Percentiles rank a stretch among this genome's conserved stretches.
Evolutionary conservation across 805 yeast genomes (phyloP).

Genomic region (Cyberlindnera subsufficiens): DNA sequence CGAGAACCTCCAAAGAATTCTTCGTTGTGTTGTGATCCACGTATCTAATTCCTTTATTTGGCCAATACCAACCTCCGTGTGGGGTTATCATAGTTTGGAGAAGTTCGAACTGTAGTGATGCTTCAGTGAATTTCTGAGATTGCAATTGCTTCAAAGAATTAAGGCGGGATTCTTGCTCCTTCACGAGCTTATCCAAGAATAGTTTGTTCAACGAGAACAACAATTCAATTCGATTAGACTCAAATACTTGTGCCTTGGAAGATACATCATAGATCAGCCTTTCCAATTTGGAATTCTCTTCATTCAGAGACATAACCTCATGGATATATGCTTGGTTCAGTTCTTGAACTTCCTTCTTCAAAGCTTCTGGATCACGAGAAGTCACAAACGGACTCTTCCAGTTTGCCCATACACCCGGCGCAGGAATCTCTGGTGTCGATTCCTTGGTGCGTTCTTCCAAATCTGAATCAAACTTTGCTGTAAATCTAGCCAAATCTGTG

Average conservation of each 20-base stretch:
- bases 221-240: slow-evolving; percentile 14
- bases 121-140: neutral
- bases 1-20: slow-evolving; percentile 9
- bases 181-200: slow-evolving; percentile 7
- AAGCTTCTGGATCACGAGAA: slow-evolving; percentile 2
- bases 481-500: slow-evolving; percentile 22
- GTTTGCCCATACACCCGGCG: slow-evolving; percentile 13
- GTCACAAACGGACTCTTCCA: slow-evolving; percentile 11
- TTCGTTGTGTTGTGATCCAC: slow-evolving; percentile 4
- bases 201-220: slow-evolving; percentile 6
- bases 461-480: slow-evolving; percentile 10
- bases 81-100: neutral
- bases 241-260: slow-evolving; percentile 13
- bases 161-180: slow-evolving; percentile 3
- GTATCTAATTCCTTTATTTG: slow-evolving; percentile 12
- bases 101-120: slow-evolving; percentile 7
- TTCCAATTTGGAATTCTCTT: slow-evolving; percentile 11
- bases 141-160: slow-evolving; percentile 1
- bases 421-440: neutral
- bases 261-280: slow-evolving; percentile 1
- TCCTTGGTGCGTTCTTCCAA: neutral
- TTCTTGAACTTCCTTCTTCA: slow-evolving; percentile 8
- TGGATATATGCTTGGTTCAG: slow-evolving; percentile 7
- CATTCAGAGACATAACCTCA: slow-evolving; percentile 1
- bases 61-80: slow-evolving; percentile 23